phyloP scores from a whole-genome alignment of 2,329 filamentous ascomycete species.

The Dactylonectria macrodidyma region DNA sequence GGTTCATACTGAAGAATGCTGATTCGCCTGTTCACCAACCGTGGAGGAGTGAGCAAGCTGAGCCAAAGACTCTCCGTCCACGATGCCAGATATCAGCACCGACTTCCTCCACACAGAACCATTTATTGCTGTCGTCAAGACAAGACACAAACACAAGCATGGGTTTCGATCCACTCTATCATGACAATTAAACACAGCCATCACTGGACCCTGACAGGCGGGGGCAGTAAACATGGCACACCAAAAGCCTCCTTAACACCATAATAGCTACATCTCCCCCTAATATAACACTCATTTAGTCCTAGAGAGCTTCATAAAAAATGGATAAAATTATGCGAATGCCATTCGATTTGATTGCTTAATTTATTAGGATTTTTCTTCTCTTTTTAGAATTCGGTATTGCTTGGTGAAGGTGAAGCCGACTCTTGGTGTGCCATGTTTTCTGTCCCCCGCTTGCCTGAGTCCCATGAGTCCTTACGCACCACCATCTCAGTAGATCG shows the following conservation, averaged over 20 bases:
- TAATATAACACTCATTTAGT: too few relatives aligned
- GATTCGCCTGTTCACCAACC: not conserved
- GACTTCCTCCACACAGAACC: not conserved
- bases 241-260: too few relatives aligned
- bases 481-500: not conserved
- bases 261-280: too few relatives aligned
- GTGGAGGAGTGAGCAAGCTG: not conserved
- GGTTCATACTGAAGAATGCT: not conserved
- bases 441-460: too few relatives aligned
- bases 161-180: constrained; percentile 7
- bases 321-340: too few relatives aligned
- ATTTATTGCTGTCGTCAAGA: not conserved
- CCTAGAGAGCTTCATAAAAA: too few relatives aligned
- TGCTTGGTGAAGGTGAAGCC: too few relatives aligned
- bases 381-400: too few relatives aligned
- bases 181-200: constrained; percentile 32
- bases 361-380: too few relatives aligned
- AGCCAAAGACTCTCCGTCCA: constrained; percentile 3
- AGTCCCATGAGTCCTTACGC: not conserved
- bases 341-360: too few relatives aligned
- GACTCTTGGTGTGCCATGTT: too few relatives aligned
- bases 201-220: constrained; percentile 30
- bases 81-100: not conserved
- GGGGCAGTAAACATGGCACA: too few relatives aligned
- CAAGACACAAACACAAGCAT: not conserved